These are phyloP conservation scores for Margaritispora aquatica DNA, from an alignment of 495 filamentous ascomycete genomes.

Conservation along the genomic window DNA sequence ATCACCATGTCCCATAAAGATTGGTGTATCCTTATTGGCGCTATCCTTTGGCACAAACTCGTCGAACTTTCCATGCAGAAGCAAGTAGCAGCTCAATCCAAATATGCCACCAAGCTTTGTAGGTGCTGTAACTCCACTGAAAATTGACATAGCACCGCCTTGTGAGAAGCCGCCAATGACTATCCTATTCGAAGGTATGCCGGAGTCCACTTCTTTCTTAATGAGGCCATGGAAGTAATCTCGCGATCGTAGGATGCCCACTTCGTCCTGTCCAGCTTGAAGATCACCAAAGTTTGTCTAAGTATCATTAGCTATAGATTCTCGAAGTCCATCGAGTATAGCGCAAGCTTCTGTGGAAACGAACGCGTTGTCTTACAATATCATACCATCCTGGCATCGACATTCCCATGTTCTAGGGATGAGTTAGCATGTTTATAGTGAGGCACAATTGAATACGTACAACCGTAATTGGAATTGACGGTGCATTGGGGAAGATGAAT, in stretches of 20 bases:
- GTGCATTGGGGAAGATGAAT: conserved; percentile 94
- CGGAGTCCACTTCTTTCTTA: conserved; percentile 72
- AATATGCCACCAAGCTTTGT: conserved; percentile 83
- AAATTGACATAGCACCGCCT: conserved; percentile 47
- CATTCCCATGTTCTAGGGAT: conserved; percentile 66
- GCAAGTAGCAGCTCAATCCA: conserved; percentile 75
- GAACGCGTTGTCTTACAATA: conserved; percentile 52
- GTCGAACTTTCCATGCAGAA: conserved; percentile 65
- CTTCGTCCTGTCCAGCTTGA: conserved; percentile 58
- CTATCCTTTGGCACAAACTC: conserved; percentile 56
- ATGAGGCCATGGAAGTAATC: conserved; percentile 76
- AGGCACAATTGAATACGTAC: conserved; percentile 40
- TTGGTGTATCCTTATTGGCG: conserved; percentile 71
- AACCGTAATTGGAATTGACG: conserved; percentile 77
- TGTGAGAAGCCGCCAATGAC: conserved; percentile 67
- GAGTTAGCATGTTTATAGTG: conserved; percentile 1
- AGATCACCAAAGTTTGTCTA: conserved; percentile 22
- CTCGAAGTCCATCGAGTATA: conserved; percentile 1
- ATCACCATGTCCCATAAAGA: conserved; percentile 84
- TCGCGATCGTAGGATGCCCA: conserved; percentile 66
- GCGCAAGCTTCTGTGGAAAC: not conserved
- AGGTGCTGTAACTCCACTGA: conserved; percentile 63
- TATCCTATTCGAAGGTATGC: conserved; percentile 77
- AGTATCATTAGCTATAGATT: not conserved
- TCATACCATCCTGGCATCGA: conserved; percentile 92